Evolutionary conservation across 192 early-diverging fungal species (phyloP).

Genomic region (Podila clonocystis): DNA sequence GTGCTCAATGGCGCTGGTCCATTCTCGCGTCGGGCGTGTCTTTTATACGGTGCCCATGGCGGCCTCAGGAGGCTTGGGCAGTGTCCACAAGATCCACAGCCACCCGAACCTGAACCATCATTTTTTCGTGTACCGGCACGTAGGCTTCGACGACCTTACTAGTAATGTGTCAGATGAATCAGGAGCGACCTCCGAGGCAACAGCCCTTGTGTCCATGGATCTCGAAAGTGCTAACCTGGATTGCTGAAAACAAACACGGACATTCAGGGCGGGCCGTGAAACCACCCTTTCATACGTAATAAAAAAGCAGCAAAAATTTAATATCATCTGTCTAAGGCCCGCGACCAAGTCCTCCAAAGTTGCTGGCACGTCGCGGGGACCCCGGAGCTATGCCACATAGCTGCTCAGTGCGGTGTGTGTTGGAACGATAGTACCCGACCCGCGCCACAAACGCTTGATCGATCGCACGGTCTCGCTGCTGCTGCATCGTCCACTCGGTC

Average conservation of each 20-base stretch:
- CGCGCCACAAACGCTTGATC: background rate
- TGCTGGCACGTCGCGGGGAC: background rate
- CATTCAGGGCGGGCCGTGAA: too few species aligned
- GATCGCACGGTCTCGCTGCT: background rate
- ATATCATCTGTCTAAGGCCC: too few species aligned
- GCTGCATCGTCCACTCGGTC: background rate
- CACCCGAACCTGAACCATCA: constrained; percentile 81
- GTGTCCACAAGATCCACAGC: constrained; percentile 73
- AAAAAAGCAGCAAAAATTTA: too few species aligned
- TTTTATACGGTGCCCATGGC: constrained; percentile 71
- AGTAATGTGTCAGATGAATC: background rate
- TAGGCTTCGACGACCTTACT: constrained; percentile 13
- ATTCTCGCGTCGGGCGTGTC: constrained; percentile 90
- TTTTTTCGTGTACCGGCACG: constrained; percentile 54
- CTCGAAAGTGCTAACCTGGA: background rate
- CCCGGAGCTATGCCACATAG: background rate
- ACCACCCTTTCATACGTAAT: too few species aligned
- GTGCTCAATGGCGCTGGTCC: constrained; percentile 96
- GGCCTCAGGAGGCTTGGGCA: constrained; percentile 64
- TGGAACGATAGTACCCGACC: background rate
- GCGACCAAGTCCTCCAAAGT: background rate
- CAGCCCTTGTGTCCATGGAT: background rate
- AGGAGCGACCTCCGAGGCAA: background rate
- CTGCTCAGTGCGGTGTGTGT: background rate
- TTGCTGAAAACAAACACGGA: background rate